A percentile compares a stretch with the other conserved stretches of the same genome.
These are phyloP conservation scores for Malassezia dermatis DNA, from an alignment of 1,284 basidiomycete species.

Conservation along the genomic window DNA sequence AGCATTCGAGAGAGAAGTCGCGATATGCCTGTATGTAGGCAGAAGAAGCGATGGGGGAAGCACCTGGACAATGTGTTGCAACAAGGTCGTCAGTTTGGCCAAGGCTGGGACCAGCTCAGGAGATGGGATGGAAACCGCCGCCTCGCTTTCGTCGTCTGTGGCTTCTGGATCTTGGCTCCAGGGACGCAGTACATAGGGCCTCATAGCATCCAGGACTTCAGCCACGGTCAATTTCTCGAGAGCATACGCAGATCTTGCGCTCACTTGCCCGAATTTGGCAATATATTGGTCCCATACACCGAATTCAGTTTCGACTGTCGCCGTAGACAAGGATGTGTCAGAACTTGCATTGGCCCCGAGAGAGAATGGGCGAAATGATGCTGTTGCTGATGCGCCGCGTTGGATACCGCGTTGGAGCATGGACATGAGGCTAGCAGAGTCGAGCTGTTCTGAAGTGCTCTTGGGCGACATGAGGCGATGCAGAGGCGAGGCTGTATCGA, in stretches of 20 bases:
- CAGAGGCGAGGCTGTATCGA: not conserved
- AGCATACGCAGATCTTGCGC: conserved; percentile 18
- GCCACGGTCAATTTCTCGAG: conserved; percentile 29
- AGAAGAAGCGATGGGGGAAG: conserved; percentile 23
- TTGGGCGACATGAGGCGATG: conserved; percentile 7
- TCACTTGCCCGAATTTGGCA: conserved; percentile 23
- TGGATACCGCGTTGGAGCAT: conserved; percentile 25
- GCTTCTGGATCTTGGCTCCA: conserved; percentile 19
- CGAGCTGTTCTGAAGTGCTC: conserved; percentile 13
- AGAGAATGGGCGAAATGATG: conserved; percentile 7
- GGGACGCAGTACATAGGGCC: conserved; percentile 21
- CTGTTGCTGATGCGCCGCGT: conserved; percentile 20
- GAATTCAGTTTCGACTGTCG: not conserved
- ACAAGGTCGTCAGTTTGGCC: conserved; percentile 29
- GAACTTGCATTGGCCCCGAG: not conserved
- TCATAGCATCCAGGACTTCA: conserved; percentile 30
- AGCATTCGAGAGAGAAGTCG: conserved; percentile 12
- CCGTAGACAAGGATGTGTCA: not conserved
- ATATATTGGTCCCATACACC: conserved; percentile 36
- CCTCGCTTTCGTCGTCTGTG: not conserved
- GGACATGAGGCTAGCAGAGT: conserved; percentile 26
- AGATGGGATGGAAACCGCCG: conserved; percentile 20
- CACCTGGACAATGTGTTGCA: conserved; percentile 26
- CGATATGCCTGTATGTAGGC: conserved; percentile 30
- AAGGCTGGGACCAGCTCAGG: conserved; percentile 30